These are phyloP conservation scores for Penicillium tannophilum DNA, from an alignment of 495 filamentous ascomycete species.

Conservation along the genomic window DNA sequence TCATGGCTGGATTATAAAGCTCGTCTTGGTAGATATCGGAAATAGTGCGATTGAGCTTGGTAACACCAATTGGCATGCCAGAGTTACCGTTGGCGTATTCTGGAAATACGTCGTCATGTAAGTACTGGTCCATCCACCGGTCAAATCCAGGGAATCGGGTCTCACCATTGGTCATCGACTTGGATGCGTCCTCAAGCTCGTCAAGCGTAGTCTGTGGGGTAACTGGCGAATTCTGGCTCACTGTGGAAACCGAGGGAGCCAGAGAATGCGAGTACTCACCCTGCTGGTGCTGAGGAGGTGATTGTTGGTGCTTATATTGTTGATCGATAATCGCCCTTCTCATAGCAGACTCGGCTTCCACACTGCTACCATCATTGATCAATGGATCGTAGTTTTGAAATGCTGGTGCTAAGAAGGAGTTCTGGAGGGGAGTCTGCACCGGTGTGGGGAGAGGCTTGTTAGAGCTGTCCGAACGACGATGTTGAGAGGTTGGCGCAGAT, in stretches of 20 bases:
- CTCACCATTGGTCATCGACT: constrained; percentile 54
- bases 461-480: constrained; percentile 35
- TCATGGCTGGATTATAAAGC: constrained; percentile 72
- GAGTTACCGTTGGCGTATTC: constrained; percentile 34
- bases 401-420: constrained; percentile 44
- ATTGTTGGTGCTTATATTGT: constrained; percentile 37
- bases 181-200: constrained; percentile 54
- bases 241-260: constrained; percentile 56
- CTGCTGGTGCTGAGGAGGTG: constrained; percentile 34
- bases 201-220: constrained; percentile 58
- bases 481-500: constrained; percentile 29
- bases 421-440: constrained; percentile 47
- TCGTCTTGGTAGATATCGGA: constrained; percentile 86
- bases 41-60: constrained; percentile 83
- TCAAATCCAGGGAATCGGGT: constrained; percentile 45
- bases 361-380: constrained; percentile 43
- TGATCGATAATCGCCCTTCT: constrained; percentile 58
- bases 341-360: constrained; percentile 54
- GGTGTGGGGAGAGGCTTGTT: constrained; percentile 53
- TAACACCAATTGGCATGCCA: constrained; percentile 52
- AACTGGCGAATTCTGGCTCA: constrained; percentile 58
- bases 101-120: constrained; percentile 57
- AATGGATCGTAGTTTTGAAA: constrained; percentile 52
- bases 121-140: constrained; percentile 62
- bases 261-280: constrained; percentile 54